Evolutionary conservation across 805 yeast species (phyloP), one percentile per base, ranked within the genome.

Genomic region (Teunomyces tritomae): DNA sequence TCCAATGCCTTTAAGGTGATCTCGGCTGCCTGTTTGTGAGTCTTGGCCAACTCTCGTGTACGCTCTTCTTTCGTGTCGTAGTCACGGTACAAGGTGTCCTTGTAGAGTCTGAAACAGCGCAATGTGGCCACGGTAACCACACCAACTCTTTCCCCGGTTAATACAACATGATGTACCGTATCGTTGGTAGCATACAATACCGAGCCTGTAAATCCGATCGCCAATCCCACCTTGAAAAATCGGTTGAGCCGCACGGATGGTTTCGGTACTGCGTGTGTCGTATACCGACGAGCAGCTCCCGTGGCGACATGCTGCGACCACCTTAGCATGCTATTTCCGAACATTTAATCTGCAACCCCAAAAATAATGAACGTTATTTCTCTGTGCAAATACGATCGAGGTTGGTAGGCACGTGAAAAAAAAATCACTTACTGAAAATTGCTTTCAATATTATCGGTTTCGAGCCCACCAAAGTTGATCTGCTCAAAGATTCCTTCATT

Each of bases 1-100:
- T 88, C 90, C 30, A 94, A 68, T 0, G 97, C 97, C 37, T 71
- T 67, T 47, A 89, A 72, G 0, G 99, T 89, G 46, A 90, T 82
- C 8, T 71, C 60, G 0, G 99, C 97, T 42, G 96, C 90, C 47
- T 71, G 71, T 49, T 71, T 63, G 62, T 94, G 98, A 37, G 96
- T 87, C 35, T 73, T 65, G 5, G 78, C 65, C 43, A 92, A 65
- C 0, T 84, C 92, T 3, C 59, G 54, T 2, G 64, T 56, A 40
- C 84, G 76, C 4, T 79, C 83, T 7, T 68, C 66, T 2, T 62
- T 65, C 8, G 68, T 57, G 1, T 61, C 70, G 49, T 74, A 84
- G 5, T 68, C 64, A 13, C 57, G 62, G 14, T 71, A 74, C 24
- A 91, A 70, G 0, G 82, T 75, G 45, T 72, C 74, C 44, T 84